Evolutionary conservation across 257 asterid species (phyloP), one percentile per base, ranked within the genome.

Genomic region (Misopates orontium): DNA sequence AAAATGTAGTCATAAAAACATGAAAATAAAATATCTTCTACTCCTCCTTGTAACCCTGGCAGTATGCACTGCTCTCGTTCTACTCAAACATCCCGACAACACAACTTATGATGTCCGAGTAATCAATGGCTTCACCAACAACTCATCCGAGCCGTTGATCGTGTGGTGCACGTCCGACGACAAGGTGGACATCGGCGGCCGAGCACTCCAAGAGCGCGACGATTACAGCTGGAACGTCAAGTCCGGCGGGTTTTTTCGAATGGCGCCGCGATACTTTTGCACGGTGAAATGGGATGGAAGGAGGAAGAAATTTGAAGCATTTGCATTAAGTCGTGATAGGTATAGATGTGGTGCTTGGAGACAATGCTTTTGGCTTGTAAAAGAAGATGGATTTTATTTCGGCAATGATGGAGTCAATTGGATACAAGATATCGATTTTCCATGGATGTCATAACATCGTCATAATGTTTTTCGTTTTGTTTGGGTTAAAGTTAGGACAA

Each of bases 111-210:
- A 73, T 50, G 77, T 83, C 47, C 85, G 77, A 6, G 75, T 83
- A 2, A 75, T 80, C 78, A 83, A 83, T 50, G 88, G 88, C 68
- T 83, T 83, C 82, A 60, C 77, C 70, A 78, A 73, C 77, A 83
- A 83, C 78, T 83, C 88, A 5, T 83, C 88, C 31, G 14, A 73
- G 71, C 80, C 88, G 10, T 23, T 83, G 62, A 70, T 83, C 10
- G 84, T 83, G 52, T 83, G 85, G 88, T 80, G 84, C 42, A 64
- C 19, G 31, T 73, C 82, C 0, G 24, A 61, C 0, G 73, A 68
- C 42, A 28, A 10, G 1, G 77, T 52, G 3, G 80, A 73, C 13
- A 75, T 83, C 6, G 84, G 88, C 0, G 82, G 85, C 1, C 65
- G 85, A 31, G 84, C 85, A 0, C 68, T 83, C 15, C 88, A 80